Percentiles rank a stretch among this genome's conserved stretches.
These are phyloP conservation scores for Pseudogymnoascus sp. DNA, from an alignment of 2,329 filamentous ascomycete species.

Conservation along the genomic window DNA sequence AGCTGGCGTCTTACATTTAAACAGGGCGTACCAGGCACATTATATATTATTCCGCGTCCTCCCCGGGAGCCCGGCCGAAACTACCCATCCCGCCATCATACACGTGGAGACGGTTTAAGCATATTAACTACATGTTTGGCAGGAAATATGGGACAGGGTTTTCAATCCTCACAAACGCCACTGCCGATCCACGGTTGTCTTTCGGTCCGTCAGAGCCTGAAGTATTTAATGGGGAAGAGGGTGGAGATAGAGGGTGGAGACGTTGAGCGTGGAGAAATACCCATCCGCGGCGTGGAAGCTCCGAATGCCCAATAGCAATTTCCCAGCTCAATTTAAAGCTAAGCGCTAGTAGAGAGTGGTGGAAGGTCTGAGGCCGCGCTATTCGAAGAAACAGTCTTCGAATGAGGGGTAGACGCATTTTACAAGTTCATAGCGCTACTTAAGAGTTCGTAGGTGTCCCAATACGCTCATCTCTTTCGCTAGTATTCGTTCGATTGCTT, in stretches of 20 bases:
- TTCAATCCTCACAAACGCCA: constrained; percentile 12
- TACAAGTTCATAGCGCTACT: not conserved
- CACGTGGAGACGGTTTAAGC: not conserved
- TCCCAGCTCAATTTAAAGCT: not conserved
- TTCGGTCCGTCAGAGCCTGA: constrained; percentile 10
- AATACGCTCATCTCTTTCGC: not conserved
- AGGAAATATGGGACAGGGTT: constrained; percentile 3
- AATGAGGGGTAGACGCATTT: not conserved
- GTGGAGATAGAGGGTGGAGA: not conserved
- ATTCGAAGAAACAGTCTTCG: not conserved
- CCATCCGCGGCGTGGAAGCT: not conserved
- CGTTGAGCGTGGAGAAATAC: not conserved
- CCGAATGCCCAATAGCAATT: not conserved
- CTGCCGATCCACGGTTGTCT: constrained; percentile 13
- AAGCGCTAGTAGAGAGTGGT: not conserved
- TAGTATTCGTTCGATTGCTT: not conserved
- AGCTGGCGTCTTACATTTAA: not conserved
- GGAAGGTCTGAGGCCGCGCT: not conserved
- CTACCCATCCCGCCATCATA: not conserved
- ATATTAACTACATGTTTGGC: not conserved
- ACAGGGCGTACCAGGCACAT: not conserved
- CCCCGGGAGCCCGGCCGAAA: not conserved
- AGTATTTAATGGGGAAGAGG: not conserved
- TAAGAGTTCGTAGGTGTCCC: not conserved
- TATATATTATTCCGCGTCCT: not conserved